Base-by-base conservation (phyloP, 2,329 filamentous ascomycete genomes). In the Parasarocladium wereldwijsianum region DNA sequence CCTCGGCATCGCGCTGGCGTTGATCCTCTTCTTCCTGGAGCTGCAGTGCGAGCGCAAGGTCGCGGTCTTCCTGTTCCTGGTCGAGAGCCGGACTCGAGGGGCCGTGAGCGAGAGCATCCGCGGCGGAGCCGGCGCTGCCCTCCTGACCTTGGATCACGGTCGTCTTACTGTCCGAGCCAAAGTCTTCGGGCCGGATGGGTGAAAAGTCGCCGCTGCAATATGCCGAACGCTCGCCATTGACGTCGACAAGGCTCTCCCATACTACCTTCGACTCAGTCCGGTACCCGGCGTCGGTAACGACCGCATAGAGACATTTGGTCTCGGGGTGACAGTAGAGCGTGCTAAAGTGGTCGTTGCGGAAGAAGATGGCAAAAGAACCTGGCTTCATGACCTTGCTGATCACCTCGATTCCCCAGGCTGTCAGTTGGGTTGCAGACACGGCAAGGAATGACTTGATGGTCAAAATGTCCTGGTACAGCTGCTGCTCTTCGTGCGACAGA, bases 311-410 rank as follows among this genome's bases (percentile, higher is more conserved):
- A 39, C 81, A 68, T 23, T 72, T 64, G 1, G 76, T 83, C 25
- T 75, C 60, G 0, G 87, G 84, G 42, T 96, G 84, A 36, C 86
- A 83, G 53, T 93, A 93, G 0, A 98, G 53, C 0, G 87, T 96
- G 24, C 84, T 85, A 46, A 98, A 98, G 49, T 98, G 90, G 46
- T 98, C 87, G 43, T 98, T 98, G 16, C 90, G 73, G 58, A 98
- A 98, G 2, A 98, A 56, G 29, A 98, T 96, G 1, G 83, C 83
- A 37, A 94, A 71, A 2, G 79, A 73, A 2, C 85, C 87, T 1
- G 84, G 77, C 9, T 67, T 58, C 34, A 94, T 65, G 5, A 68
- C 74, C 29, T 71, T 69, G 1, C 66, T 66, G 22, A 96, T 75
- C 2, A 80, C 70, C 22, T 80, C 68, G 3, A 98, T 63, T 0